These are phyloP conservation scores for Pythium brachiatum DNA, from an alignment of 352 stramenopile species.

Conservation along the genomic window DNA sequence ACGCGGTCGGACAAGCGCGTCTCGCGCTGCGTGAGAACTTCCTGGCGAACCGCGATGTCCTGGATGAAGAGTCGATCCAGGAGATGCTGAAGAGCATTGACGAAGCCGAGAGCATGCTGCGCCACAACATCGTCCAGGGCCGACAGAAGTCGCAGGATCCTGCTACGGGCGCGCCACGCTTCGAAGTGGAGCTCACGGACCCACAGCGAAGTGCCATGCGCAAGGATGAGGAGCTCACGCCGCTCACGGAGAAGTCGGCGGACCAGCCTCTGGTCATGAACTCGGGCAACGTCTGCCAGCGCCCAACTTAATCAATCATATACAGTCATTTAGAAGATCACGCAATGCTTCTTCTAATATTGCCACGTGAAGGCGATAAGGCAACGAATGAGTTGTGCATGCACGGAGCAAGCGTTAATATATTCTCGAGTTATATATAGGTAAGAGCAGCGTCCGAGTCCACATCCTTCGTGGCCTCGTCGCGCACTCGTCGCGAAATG, in stretches of 20 bases:
- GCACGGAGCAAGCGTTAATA: not conserved
- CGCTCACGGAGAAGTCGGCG: conserved; percentile 72
- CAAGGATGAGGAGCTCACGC: conserved; percentile 81
- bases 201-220: conserved; percentile 73
- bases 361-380: not conserved
- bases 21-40: conserved; percentile 72
- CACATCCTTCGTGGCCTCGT: not conserved
- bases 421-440: not conserved
- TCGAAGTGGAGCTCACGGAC: conserved; percentile 78
- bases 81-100: conserved; percentile 75
- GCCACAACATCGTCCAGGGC: conserved; percentile 86
- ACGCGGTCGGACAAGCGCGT: conserved; percentile 58
- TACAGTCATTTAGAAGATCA: not conserved
- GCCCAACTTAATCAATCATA: conserved; percentile 28
- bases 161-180: conserved; percentile 33
- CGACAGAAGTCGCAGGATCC: conserved; percentile 44
- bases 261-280: conserved; percentile 73
- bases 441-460: not conserved
- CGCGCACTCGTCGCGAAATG: not conserved
- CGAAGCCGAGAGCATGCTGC: conserved; percentile 79
- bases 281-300: conserved; percentile 77
- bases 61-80: conserved; percentile 43
- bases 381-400: not conserved
- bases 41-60: conserved; percentile 51
- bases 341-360: too few species aligned